A percentile compares a stretch with the other conserved stretches of the same genome.
These are phyloP conservation scores for Salvia hispanica DNA, from an alignment of 257 asterid genomes.

Conservation along the genomic window DNA sequence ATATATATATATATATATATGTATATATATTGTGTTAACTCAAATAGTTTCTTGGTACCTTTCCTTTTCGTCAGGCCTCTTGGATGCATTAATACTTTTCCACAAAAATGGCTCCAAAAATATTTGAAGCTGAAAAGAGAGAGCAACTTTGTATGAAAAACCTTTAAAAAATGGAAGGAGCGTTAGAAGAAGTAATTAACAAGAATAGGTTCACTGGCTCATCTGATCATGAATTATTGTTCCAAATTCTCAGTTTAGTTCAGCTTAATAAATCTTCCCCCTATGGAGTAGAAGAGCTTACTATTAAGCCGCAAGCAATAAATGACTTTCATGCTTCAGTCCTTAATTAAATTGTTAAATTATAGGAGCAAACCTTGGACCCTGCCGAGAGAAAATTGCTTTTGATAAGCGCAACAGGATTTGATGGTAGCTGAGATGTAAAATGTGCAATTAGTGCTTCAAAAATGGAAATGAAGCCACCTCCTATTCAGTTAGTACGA, in stretches of 20 bases:
- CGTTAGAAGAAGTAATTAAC: neutral
- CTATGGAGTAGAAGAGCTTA: constrained; percentile 7
- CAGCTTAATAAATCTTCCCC: constrained; percentile 1
- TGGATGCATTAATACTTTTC: constrained; percentile 56
- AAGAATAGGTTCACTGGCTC: neutral
- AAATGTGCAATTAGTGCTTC: constrained; percentile 28
- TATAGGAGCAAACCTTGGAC: constrained; percentile 62
- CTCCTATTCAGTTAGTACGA: neutral
- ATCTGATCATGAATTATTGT: neutral
- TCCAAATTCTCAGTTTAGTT: constrained; percentile 1
- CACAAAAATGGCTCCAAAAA: constrained; percentile 83
- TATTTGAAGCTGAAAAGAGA: constrained; percentile 66
- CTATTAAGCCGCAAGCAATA: too few species aligned
- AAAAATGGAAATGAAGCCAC: constrained; percentile 25
- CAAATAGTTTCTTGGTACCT: constrained; percentile 49
- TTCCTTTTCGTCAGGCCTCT: constrained; percentile 49
- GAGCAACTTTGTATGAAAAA: constrained; percentile 10
- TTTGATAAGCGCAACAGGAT: constrained; percentile 66
- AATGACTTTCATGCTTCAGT: constrained; percentile 3
- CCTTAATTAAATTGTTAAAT: constrained; percentile 24
- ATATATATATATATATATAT: too few species aligned
- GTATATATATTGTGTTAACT: too few species aligned
- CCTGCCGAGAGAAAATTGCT: constrained; percentile 75
- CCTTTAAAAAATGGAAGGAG: neutral
- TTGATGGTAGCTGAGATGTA: constrained; percentile 73